A percentile compares a stretch with the other conserved stretches of the same genome.
Conservation (phyloP, 805 yeast genomes). For the Hanseniaspora clermontiae region DNA sequence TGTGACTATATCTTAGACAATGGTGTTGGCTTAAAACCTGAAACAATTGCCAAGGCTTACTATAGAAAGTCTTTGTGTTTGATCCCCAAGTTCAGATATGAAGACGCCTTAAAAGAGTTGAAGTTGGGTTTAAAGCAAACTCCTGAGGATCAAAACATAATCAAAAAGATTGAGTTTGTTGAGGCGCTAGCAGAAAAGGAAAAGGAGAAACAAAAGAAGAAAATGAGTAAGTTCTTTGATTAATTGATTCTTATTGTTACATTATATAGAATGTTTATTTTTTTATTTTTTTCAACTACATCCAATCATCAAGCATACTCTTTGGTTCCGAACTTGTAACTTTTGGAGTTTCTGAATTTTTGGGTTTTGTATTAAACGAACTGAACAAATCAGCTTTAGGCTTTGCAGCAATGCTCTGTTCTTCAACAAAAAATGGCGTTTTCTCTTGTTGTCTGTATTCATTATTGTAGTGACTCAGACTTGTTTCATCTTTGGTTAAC, state of each 20-base stretch:
- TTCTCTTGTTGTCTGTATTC: neutral
- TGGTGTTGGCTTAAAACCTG: slow-evolving; percentile 34
- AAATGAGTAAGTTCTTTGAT: slow-evolving; percentile 51
- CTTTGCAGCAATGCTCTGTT: neutral
- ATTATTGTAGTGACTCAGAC: neutral
- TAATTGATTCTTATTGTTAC: slow-evolving; percentile 7
- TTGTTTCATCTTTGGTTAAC: neutral
- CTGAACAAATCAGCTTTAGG: neutral
- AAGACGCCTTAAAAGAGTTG: slow-evolving; percentile 39
- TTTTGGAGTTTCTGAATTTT: neutral
- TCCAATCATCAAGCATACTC: slow-evolving; percentile 26
- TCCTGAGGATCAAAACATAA: slow-evolving; percentile 41
- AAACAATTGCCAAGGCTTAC: slow-evolving; percentile 39
- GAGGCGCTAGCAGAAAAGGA: slow-evolving; percentile 32
- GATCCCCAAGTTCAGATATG: slow-evolving; percentile 33
- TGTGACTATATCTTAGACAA: slow-evolving; percentile 36
- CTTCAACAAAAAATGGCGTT: neutral
- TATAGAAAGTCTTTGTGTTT: slow-evolving; percentile 44
- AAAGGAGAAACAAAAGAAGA: slow-evolving; percentile 41
- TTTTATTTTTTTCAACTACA: slow-evolving; percentile 16
- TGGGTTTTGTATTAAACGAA: neutral
- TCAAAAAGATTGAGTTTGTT: slow-evolving; percentile 32
- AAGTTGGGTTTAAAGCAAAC: slow-evolving; percentile 32
- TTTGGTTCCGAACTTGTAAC: slow-evolving; percentile 17
- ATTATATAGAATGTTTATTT: neutral